A percentile compares a stretch with the other conserved stretches of the same genome.
Conservation (phyloP, 139 green algal species). For the Chlorella sp. region DNA sequence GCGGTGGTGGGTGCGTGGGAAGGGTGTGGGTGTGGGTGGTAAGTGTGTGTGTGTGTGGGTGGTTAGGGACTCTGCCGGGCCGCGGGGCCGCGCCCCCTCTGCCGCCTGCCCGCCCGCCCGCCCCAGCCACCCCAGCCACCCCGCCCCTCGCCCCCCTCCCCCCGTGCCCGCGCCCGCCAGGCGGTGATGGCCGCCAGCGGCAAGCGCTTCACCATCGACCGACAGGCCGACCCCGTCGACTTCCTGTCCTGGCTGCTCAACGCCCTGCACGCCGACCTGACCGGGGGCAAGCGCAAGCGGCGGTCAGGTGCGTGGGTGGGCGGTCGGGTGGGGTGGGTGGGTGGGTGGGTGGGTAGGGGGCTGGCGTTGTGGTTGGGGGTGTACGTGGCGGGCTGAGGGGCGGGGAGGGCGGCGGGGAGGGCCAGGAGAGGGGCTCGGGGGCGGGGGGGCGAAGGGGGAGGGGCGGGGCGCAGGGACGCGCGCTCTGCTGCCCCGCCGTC, state of each 20-base stretch:
- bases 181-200: constrained; percentile 80
- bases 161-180: constrained; percentile 2
- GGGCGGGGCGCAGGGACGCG: not conserved
- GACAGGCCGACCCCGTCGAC: constrained; percentile 85
- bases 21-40: too few relatives aligned
- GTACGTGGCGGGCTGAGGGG: not conserved
- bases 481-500: not conserved
- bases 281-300: constrained; percentile 77
- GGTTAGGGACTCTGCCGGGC: too few relatives aligned
- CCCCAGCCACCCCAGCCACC: too few relatives aligned
- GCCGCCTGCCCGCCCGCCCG: too few relatives aligned
- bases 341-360: not conserved
- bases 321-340: constrained; percentile 6
- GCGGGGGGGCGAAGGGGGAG: not conserved
- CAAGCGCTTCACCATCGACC: constrained; percentile 89
- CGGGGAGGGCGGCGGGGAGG: too few relatives aligned
- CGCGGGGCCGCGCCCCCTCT: too few relatives aligned
- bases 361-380: too few relatives aligned
- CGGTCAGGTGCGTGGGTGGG: constrained; percentile 8
- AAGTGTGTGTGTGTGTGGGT: too few relatives aligned
- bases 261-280: constrained; percentile 87
- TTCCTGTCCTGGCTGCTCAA: constrained; percentile 97
- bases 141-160: not conserved
- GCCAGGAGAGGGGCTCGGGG: not conserved
- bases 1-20: not conserved